These are phyloP conservation scores for Ustilaginoidea virens DNA, from an alignment of 2,329 filamentous ascomycete genomes.

Conservation along the genomic window DNA sequence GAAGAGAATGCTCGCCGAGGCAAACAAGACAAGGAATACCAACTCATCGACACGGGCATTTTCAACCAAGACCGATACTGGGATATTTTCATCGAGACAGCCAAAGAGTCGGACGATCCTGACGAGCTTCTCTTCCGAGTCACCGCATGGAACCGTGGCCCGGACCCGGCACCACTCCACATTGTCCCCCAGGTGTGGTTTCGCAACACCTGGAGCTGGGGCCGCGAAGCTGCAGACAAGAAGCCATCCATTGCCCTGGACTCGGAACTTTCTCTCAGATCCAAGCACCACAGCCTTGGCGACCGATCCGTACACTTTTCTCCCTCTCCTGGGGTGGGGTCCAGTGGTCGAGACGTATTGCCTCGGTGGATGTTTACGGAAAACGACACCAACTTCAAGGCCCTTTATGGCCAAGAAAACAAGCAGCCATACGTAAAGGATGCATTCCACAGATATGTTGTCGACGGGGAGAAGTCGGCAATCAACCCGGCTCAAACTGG, in stretches of 20 bases:
- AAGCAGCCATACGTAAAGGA: slow-evolving; percentile 81
- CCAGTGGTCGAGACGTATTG: slow-evolving; percentile 66
- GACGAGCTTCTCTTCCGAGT: slow-evolving; percentile 89
- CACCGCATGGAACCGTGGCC: slow-evolving; percentile 89
- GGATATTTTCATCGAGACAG: slow-evolving; percentile 94
- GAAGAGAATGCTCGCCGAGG: slow-evolving; percentile 67
- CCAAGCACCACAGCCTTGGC: slow-evolving; percentile 67
- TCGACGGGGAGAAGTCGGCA: slow-evolving; percentile 63
- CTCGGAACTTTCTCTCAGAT: slow-evolving; percentile 52
- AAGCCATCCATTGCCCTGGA: slow-evolving; percentile 65
- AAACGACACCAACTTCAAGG: slow-evolving; percentile 79
- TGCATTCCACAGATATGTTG: slow-evolving; percentile 80
- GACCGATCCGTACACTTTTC: slow-evolving; percentile 74
- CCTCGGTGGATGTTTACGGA: slow-evolving; percentile 85
- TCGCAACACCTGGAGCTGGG: slow-evolving; percentile 95
- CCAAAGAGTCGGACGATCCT: slow-evolving; percentile 82
- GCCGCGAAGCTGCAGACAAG: slow-evolving; percentile 55
- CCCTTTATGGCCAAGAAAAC: slow-evolving; percentile 66
- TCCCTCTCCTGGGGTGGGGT: slow-evolving; percentile 73
- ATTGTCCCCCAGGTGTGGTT: slow-evolving; percentile 95
- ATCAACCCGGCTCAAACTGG: slow-evolving; percentile 68
- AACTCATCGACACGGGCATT: slow-evolving; percentile 74
- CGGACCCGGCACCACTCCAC: slow-evolving; percentile 78
- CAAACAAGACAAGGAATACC: slow-evolving; percentile 74
- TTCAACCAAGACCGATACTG: slow-evolving; percentile 88